Evolutionary conservation across 2,329 filamentous ascomycete genomes (phyloP).

Genomic region (Paracoccidioides brasiliensis): DNA sequence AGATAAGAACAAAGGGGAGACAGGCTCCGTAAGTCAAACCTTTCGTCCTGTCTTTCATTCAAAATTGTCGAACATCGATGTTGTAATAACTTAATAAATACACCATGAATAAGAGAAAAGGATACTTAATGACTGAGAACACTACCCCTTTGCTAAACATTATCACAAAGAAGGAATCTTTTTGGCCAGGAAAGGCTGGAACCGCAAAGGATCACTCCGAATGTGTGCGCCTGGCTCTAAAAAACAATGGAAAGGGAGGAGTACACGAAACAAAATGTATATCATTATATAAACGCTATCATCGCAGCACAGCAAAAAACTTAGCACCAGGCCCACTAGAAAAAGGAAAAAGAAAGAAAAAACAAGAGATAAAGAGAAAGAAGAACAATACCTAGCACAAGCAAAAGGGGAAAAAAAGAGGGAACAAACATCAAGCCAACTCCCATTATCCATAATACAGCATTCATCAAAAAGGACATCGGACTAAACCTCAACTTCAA

Average conservation of each 20-base stretch:
- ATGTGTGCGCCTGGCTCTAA: not conserved
- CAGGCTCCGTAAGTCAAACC: too few species aligned
- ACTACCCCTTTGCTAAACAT: too few species aligned
- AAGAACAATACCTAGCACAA: not conserved
- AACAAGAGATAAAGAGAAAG: not conserved
- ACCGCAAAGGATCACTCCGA: too few species aligned
- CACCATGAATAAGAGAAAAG: too few species aligned
- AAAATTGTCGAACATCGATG: too few species aligned
- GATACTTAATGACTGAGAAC: too few species aligned
- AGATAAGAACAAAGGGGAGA: too few species aligned
- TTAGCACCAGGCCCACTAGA: not conserved
- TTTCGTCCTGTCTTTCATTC: too few species aligned
- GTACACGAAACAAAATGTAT: not conserved
- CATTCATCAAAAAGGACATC: not conserved
- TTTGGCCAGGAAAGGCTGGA: too few species aligned
- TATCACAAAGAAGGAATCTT: too few species aligned
- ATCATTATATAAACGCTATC: not conserved
- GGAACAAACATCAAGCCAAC: not conserved
- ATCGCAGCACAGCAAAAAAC: not conserved
- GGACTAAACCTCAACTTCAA: slow-evolving; percentile 12
- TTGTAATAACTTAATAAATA: too few species aligned
- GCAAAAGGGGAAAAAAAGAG: not conserved
- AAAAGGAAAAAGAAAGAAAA: not conserved
- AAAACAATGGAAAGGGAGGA: not conserved
- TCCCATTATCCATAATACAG: not conserved